phyloP scores from a whole-genome alignment of 2,329 filamentous ascomycete species.

The Leptographium lundbergii region DNA sequence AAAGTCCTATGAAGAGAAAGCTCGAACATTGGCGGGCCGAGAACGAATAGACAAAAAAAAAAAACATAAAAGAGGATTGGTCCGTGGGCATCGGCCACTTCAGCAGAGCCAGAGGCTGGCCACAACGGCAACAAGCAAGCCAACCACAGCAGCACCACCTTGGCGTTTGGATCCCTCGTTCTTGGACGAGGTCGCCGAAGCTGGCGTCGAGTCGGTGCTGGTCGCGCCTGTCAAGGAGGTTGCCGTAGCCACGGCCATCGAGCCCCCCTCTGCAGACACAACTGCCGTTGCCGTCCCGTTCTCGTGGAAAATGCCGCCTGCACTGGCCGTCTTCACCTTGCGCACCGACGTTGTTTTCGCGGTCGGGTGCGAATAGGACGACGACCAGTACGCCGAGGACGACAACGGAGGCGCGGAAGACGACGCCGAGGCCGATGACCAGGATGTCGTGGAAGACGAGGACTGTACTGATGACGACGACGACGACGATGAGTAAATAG shows the following conservation, averaged over 20 bases:
- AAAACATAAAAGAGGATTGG: not conserved
- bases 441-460: constrained; percentile 14
- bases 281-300: constrained; percentile 20
- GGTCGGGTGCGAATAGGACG: constrained; percentile 16
- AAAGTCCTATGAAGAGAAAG: not conserved
- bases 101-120: constrained; percentile 38
- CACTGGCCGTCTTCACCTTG: constrained; percentile 12
- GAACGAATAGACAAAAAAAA: not conserved
- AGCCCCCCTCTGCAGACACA: not conserved
- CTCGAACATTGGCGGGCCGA: not conserved
- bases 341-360: constrained; percentile 14
- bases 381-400: constrained; percentile 11
- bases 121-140: constrained; percentile 42
- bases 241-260: constrained; percentile 1
- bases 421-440: constrained; percentile 12
- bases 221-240: constrained; percentile 6
- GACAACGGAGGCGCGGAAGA: constrained; percentile 4
- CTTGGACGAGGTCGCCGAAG: constrained; percentile 14
- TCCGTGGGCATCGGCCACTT: not conserved
- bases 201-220: constrained; percentile 12
- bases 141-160: constrained; percentile 36
- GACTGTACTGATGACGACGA: constrained; percentile 15
- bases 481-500: constrained; percentile 6
- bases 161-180: constrained; percentile 31
- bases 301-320: constrained; percentile 42